phyloP scores from a whole-genome alignment of 140 eudicot species.

The Senecio squalidus region DNA sequence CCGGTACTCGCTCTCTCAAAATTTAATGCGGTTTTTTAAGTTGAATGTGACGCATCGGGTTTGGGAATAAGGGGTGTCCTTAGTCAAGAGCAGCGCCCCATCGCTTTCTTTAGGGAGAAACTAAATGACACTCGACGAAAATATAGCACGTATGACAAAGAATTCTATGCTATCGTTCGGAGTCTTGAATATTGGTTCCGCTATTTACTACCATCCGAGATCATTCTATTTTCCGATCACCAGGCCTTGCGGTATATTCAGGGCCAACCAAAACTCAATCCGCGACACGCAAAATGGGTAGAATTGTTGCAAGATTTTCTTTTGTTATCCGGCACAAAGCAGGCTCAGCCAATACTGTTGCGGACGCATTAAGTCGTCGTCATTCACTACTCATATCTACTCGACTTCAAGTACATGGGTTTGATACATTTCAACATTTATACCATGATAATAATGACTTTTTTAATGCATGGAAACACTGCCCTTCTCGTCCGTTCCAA shows the following conservation, averaged over 20 bases:
- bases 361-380: slow-evolving; percentile 15
- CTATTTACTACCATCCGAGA: no score
- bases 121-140: neutral
- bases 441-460: slow-evolving; percentile 12
- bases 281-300: slow-evolving; percentile 9
- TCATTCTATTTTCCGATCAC: slow-evolving; percentile 16
- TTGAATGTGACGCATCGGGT: no score
- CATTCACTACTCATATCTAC: neutral
- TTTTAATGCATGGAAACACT: neutral
- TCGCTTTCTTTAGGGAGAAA: neutral
- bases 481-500: neutral
- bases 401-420: slow-evolving; percentile 9
- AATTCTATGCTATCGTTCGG: no score
- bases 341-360: slow-evolving; percentile 9
- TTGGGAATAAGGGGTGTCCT: no score
- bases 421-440: slow-evolving; percentile 3
- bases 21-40: no score
- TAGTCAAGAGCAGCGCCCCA: neutral
- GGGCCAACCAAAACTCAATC: slow-evolving; percentile 1
- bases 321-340: slow-evolving; percentile 10
- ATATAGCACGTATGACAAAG: slow-evolving; percentile 4
- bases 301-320: slow-evolving; percentile 11
- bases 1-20: no score
- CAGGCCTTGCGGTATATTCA: slow-evolving; percentile 10
- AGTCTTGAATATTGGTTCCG: no score